These are phyloP conservation scores for Scedosporium boydii DNA, from an alignment of 2,329 filamentous ascomycete species.

Conservation along the genomic window DNA sequence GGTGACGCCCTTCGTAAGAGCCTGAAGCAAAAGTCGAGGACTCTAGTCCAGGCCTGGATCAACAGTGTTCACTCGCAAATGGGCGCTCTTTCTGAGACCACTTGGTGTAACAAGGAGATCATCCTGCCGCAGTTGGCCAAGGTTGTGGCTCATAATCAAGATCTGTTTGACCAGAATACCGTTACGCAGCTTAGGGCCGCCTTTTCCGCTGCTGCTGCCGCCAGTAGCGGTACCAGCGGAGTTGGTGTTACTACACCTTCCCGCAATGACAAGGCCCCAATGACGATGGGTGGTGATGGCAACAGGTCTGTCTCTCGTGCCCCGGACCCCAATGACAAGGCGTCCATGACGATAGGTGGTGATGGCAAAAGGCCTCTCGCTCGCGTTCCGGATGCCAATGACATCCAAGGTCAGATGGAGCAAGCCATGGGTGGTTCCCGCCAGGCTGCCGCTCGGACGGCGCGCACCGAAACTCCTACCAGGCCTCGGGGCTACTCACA, in stretches of 20 bases:
- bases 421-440: not conserved
- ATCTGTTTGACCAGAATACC: not conserved
- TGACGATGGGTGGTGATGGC: not conserved
- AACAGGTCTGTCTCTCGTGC: not conserved
- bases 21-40: no score
- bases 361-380: not conserved
- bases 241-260: no score
- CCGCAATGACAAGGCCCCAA: not conserved
- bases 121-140: not conserved
- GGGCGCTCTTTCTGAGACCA: not conserved
- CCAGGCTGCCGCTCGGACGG: not conserved
- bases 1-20: no score
- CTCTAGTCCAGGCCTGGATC: no score
- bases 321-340: not conserved
- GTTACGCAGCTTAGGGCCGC: not conserved
- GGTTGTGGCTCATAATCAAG: not conserved
- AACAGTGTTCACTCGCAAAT: no score
- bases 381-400: not conserved
- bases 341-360: not conserved
- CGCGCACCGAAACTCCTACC: not conserved
- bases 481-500: not conserved
- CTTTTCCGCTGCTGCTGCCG: no score
- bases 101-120: not conserved
- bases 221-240: no score
- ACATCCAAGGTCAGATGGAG: not conserved